Conservation (phyloP, 2,329 filamentous ascomycete genomes). For the Fusarium sp. region DNA sequence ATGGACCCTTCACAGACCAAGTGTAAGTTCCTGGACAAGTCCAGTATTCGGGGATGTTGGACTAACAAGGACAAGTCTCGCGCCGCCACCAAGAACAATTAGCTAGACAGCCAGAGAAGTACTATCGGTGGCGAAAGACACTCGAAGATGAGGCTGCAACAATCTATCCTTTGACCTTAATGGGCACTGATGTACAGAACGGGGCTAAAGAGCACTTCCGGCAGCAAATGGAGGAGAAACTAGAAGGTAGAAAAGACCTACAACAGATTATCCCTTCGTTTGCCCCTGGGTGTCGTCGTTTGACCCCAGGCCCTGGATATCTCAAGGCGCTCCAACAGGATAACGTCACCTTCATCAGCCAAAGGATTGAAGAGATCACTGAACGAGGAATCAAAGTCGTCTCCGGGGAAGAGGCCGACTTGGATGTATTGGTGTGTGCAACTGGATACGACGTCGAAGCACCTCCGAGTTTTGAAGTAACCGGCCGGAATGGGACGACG, state of each 20-base stretch:
- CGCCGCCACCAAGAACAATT: neutral
- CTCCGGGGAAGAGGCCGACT: neutral
- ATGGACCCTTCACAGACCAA: neutral
- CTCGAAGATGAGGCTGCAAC: neutral
- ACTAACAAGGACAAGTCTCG: neutral
- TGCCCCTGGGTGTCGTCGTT: neutral
- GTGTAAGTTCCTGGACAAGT: neutral
- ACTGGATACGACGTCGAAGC: neutral
- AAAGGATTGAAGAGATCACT: neutral
- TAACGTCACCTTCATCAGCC: neutral
- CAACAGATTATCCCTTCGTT: fast-evolving
- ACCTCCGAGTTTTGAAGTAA: fast-evolving
- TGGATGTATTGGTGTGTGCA: neutral
- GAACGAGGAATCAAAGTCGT: neutral
- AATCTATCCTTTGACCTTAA: neutral
- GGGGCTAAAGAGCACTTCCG: neutral
- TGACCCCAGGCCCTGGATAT: neutral
- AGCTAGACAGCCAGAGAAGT: fast-evolving
- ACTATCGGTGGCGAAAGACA: neutral
- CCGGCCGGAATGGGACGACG: fast-evolving
- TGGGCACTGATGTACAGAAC: fast-evolving
- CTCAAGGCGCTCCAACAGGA: neutral
- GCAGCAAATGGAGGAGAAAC: neutral
- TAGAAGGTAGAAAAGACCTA: neutral
- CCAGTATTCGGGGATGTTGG: fast-evolving